Conservation (phyloP, 108 stramenopile species). For the Fistulifera pelliculosa region DNA sequence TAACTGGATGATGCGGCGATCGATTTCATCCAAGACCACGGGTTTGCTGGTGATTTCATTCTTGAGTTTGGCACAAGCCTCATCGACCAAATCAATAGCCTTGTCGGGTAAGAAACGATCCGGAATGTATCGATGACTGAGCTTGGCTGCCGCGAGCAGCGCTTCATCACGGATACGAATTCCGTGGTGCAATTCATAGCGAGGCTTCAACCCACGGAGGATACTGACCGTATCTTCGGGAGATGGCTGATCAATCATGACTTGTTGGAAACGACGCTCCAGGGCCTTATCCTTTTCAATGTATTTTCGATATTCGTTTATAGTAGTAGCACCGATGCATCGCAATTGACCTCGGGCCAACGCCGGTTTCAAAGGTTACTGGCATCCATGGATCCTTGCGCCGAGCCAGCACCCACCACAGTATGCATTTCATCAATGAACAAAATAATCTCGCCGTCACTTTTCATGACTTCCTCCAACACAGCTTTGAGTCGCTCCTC, state of each 20-base stretch:
- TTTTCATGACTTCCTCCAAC: constrained; percentile 91
- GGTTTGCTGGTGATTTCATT: constrained; percentile 84
- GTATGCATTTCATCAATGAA: constrained; percentile 99
- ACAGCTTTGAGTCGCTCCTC: constrained; percentile 99
- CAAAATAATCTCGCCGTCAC: constrained; percentile 90
- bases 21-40: constrained; percentile 82
- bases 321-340: constrained; percentile 97
- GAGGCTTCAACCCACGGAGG: constrained; percentile 92
- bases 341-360: constrained; percentile 94
- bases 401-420: constrained; percentile 93
- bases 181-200: constrained; percentile 95
- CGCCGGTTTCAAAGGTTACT: constrained; percentile 97
- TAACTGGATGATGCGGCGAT: constrained; percentile 88
- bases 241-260: constrained; percentile 88
- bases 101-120: constrained; percentile 78
- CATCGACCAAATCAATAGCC: constrained; percentile 97
- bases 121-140: constrained; percentile 93
- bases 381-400: constrained; percentile 94
- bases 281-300: constrained; percentile 98
- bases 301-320: constrained; percentile 94
- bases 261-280: constrained; percentile 98
- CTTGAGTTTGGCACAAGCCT: constrained; percentile 90
- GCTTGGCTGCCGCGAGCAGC: constrained; percentile 92
- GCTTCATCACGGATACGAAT: constrained; percentile 97
- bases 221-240: constrained; percentile 98